phyloP scores from a whole-genome alignment of 768 basidiomycete species.

The Cantharellus cinnabarinus region DNA sequence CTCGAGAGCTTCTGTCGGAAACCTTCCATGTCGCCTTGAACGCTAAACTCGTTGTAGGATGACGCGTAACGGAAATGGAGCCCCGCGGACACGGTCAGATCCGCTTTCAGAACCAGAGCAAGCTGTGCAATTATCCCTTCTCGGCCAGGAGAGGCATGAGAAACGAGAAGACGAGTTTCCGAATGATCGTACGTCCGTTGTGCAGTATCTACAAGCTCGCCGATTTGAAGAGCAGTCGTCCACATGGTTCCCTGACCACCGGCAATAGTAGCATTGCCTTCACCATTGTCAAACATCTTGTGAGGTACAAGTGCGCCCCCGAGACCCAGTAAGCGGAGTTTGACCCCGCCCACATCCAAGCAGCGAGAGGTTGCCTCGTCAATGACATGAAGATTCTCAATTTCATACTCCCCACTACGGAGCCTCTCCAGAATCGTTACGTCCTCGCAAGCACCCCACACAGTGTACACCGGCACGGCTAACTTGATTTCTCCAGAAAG shows the following conservation, averaged over 20 bases:
- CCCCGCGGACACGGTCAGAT: constrained; percentile 82
- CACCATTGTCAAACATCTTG: constrained; percentile 88
- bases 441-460: constrained; percentile 96
- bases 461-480: constrained; percentile 82
- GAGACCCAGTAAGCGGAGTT: constrained; percentile 83
- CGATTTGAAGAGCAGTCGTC: constrained; percentile 93
- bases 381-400: constrained; percentile 78
- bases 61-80: constrained; percentile 95
- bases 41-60: constrained; percentile 92
- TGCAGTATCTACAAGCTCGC: constrained; percentile 93
- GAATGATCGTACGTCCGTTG: constrained; percentile 81
- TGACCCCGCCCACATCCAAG: constrained; percentile 81
- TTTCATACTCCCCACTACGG: constrained; percentile 56
- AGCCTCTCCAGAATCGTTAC: constrained; percentile 85
- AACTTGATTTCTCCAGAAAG: constrained; percentile 81
- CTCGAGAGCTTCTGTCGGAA: constrained; percentile 60
- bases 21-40: constrained; percentile 73
- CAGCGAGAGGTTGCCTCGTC: constrained; percentile 92
- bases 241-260: constrained; percentile 98
- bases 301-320: constrained; percentile 90
- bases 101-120: constrained; percentile 76
- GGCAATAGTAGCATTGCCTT: constrained; percentile 89
- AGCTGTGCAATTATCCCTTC: constrained; percentile 88
- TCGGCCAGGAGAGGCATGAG: constrained; percentile 79
- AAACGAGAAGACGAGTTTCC: constrained; percentile 85